These are phyloP conservation scores for Rhodotorula sp. DNA, from an alignment of 1,284 basidiomycete genomes.

Conservation along the genomic window DNA sequence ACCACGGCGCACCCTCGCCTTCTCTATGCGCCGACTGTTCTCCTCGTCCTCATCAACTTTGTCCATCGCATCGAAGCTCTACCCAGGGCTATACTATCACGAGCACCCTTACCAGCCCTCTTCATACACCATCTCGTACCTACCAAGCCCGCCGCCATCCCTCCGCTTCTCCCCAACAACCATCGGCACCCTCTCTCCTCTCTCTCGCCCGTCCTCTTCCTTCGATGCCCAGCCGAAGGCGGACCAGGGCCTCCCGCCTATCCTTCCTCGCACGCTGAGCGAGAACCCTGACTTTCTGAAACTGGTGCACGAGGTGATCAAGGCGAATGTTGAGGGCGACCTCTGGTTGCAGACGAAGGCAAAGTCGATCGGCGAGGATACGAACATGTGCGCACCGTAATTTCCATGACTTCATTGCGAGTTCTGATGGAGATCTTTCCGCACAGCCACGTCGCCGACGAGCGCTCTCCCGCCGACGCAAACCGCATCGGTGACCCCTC, in stretches of 20 bases:
- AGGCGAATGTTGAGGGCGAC: constrained; percentile 11
- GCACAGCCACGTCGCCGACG: constrained; percentile 35
- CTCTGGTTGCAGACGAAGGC: constrained; percentile 26
- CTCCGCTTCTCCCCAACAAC: constrained; percentile 36
- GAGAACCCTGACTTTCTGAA: constrained; percentile 30
- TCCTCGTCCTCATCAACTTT: background rate
- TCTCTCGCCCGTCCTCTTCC: background rate
- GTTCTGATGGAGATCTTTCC: background rate
- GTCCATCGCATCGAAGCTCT: constrained; percentile 11
- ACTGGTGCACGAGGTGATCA: constrained; percentile 34
- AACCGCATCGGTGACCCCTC: constrained; percentile 35
- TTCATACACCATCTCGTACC: constrained; percentile 30
- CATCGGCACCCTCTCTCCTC: constrained; percentile 22
- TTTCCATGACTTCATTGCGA: too few relatives aligned
- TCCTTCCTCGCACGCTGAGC: constrained; percentile 27
- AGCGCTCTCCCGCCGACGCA: constrained; percentile 29
- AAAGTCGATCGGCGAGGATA: constrained; percentile 18
- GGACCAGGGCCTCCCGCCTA: constrained; percentile 11
- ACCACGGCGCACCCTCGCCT: background rate
- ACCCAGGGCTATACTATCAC: constrained; percentile 36
- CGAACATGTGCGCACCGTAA: constrained; percentile 23
- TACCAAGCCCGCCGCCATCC: constrained; percentile 20
- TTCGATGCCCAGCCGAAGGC: background rate
- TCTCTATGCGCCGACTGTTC: background rate
- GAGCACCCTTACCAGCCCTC: background rate